Evolutionary conservation across 257 asterid species (phyloP).

Genomic region (Catharanthus roseus): DNA sequence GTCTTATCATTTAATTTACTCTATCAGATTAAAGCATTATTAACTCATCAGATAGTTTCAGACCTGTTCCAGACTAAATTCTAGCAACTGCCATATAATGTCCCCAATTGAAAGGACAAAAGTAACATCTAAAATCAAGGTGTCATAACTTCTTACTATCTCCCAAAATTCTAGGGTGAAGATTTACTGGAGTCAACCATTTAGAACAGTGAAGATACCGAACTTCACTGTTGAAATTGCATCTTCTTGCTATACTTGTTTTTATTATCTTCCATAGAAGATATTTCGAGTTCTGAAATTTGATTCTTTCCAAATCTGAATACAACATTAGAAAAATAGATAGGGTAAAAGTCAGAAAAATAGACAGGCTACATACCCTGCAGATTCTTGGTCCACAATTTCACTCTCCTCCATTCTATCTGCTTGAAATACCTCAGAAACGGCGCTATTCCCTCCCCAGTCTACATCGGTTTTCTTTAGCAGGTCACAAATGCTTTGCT

Average conservation of each 20-base stretch:
- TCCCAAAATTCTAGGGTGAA: neutral
- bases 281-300: conserved; percentile 1
- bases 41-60: neutral
- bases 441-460: conserved; percentile 30
- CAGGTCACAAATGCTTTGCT: conserved; percentile 19
- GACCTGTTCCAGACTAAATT: neutral
- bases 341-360: no score
- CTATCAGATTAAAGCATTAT: neutral
- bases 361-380: conserved; percentile 40
- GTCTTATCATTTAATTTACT: neutral
- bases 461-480: conserved; percentile 15
- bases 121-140: neutral
- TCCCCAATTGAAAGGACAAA: neutral
- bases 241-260: neutral
- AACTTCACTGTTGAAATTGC: no score
- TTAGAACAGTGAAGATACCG: no score
- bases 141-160: neutral
- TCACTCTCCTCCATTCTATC: conserved; percentile 30
- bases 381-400: conserved; percentile 32
- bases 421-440: conserved; percentile 45
- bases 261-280: neutral
- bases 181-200: neutral
- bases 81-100: neutral
- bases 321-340: neutral
- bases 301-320: neutral